phyloP scores from a whole-genome alignment of 2,329 filamentous ascomycete species.

The Alternaria triticina region DNA sequence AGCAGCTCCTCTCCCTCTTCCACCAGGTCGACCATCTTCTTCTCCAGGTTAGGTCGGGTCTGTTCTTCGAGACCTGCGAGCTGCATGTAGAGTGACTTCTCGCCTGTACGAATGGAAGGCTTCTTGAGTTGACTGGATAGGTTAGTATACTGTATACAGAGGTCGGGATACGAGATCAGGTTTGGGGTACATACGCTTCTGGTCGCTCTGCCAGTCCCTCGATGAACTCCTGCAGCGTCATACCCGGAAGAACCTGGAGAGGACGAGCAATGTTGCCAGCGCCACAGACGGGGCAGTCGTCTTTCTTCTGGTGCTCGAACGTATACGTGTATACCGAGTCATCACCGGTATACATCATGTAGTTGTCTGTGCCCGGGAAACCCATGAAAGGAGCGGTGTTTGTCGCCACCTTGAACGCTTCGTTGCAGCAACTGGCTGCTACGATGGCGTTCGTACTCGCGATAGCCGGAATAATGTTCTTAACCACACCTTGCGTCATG shows the following conservation, averaged over 20 bases:
- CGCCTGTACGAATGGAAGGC: conserved; percentile 80
- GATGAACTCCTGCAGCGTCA: conserved; percentile 82
- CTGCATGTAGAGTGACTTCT: conserved; percentile 90
- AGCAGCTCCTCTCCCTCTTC: conserved; percentile 84
- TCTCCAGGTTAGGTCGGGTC: conserved; percentile 80
- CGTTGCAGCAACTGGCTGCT: conserved; percentile 93
- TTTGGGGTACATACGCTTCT: conserved; percentile 64
- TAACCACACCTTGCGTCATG: conserved; percentile 95
- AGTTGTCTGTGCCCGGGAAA: conserved; percentile 74
- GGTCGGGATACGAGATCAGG: not conserved
- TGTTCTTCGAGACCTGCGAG: conserved; percentile 82
- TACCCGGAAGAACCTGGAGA: conserved; percentile 71
- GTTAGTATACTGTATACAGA: not conserved
- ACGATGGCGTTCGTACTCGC: conserved; percentile 97
- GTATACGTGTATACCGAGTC: conserved; percentile 97
- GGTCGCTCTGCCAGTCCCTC: conserved; percentile 82
- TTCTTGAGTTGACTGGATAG: conserved; percentile 77
- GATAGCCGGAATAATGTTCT: conserved; percentile 99
- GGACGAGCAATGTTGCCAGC: conserved; percentile 71
- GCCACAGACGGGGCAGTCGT: conserved; percentile 93
- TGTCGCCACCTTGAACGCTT: conserved; percentile 93
- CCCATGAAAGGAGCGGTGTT: conserved; percentile 80
- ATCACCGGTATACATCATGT: conserved; percentile 99
- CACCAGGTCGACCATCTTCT: conserved; percentile 79
- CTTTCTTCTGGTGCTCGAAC: conserved; percentile 91